phyloP scores from a whole-genome alignment of 1,139 yeast species.

The Magnusiomyces clavatus region DNA sequence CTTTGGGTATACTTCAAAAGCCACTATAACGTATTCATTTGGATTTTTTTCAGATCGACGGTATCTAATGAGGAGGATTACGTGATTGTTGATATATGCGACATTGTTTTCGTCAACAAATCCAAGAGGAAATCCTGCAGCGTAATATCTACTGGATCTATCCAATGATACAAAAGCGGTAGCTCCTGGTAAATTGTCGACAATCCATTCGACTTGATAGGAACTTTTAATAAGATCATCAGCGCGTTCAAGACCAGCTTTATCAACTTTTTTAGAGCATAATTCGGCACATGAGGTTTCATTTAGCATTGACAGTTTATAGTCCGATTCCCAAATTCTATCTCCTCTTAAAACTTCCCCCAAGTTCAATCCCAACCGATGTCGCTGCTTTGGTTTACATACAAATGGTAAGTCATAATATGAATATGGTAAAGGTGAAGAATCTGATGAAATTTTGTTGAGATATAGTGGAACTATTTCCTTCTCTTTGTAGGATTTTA shows the following conservation, averaged over 20 bases:
- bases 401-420: conserved; percentile 75
- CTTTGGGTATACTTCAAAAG: conserved; percentile 85
- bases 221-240: conserved; percentile 56
- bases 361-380: conserved; percentile 58
- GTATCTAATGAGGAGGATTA: conserved; percentile 70
- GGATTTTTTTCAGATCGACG: conserved; percentile 42
- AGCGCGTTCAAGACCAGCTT: conserved; percentile 47
- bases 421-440: conserved; percentile 69
- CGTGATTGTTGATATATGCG: conserved; percentile 60
- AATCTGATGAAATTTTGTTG: conserved; percentile 71
- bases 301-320: conserved; percentile 49
- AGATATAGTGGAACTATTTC: conserved; percentile 64
- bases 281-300: conserved; percentile 60
- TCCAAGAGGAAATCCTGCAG: conserved; percentile 85
- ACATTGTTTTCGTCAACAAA: conserved; percentile 47
- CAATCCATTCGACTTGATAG: conserved; percentile 75
- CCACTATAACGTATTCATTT: conserved; percentile 60
- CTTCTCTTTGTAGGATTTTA: conserved; percentile 36
- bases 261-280: conserved; percentile 54
- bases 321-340: conserved; percentile 68
- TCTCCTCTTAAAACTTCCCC: conserved; percentile 81
- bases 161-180: conserved; percentile 68
- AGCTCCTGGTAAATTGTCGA: conserved; percentile 85
- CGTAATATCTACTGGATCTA: conserved; percentile 58
- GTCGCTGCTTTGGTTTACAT: conserved; percentile 53